Evolutionary conservation across 345 rosid species (phyloP), one percentile per base, ranked within the genome.

Genomic region (Hibiscus tridactylites): DNA sequence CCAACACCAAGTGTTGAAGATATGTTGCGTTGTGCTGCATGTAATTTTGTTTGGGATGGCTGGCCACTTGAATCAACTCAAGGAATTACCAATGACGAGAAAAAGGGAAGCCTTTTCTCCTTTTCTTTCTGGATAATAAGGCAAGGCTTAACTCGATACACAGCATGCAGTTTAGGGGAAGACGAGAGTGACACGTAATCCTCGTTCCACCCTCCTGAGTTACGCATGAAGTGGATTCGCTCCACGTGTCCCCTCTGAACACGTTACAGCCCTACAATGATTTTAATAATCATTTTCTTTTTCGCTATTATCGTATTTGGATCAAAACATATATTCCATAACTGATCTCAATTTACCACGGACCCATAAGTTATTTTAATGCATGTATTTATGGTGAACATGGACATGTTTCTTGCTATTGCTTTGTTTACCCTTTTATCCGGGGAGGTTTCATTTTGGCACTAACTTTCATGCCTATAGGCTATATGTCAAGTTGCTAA

Each of bases 151-250:
- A n/a, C 6, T 17, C 6, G 58, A 24, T 35, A 21, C 35, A 31
- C 28, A 56, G 72, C 75, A 78, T 80, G 82, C 85, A 70, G 26
- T 49, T 60, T 5, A 72, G 46, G 19, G 46, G 5, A 47, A 73
- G 54, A 64, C 21, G 76, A 53, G 33, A n/a, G 61, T 46, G 78
- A 80, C 85, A 82, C 81, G 86, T 72, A 75, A 81, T 39, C 15
- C 1, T 9, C 6, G 7, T 9, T 26, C 50, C 29, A 2, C 31
- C 29, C 21, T 37, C 21, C 28, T 46, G 46, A 28, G 26, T 16
- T 65, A 31, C 75, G 77, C 69, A 75, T 76, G 78, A 68, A 24
- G 26, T 61, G 69, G 77, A 71, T 70, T 73, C n/a, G 35, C 37
- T 79, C 83, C 88, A 81, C 80, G 79, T 81, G 81, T 60, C 68